Base-by-base conservation (phyloP, 768 basidiomycete species). In the Tricholoma bakamatsutake region DNA sequence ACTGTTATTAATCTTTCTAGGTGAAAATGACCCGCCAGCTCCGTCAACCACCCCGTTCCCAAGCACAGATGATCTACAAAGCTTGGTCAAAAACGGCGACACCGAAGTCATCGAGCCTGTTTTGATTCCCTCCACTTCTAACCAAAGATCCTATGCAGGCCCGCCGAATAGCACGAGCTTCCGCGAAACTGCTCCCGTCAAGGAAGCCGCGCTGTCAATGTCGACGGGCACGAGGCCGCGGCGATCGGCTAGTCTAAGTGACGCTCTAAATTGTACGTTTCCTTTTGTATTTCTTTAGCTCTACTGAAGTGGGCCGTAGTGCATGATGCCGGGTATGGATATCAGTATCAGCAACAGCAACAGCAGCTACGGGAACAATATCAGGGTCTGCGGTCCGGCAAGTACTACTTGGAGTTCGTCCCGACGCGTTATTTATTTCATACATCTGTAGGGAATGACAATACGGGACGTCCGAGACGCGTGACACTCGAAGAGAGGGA, bases 171-270 rank as follows among this genome's bases (percentile, higher is more conserved):
- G 63, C 39, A 55, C 45, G 24, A 60, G 62, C 13, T 42, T 45
- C 6, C 62, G 60, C n/a, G 62, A 63, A 6, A 12, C 55, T 27
- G 53, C 52, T 28, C 45, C 54, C 53, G 17, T 59, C 35, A 28
- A 59, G 15, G 62, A 60, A 43, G 58, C 65, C 50, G 61, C 63
- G 2, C 64, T 78, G 27, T 64, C 65, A 40, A 71, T 73, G 55
- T 79, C 80, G 30, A 72, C 74, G 10, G 72, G 62, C 56, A 74
- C 75, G n/a, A 80, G 87, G 35, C 81, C 85, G 49, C 75, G 88
- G 55, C 78, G 88, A 54, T 90, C 88, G n/a, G 85, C 86, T 13
- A 89, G 88, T 66, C 71, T 90, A 50, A 90, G 87, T 62, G 87
- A 90, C 64, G 81, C 83, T 28, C 65, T 77, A 21, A 67, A 77